phyloP scores from a whole-genome alignment of 129 eudicot genomes.

The Flaveria ramosissima region DNA sequence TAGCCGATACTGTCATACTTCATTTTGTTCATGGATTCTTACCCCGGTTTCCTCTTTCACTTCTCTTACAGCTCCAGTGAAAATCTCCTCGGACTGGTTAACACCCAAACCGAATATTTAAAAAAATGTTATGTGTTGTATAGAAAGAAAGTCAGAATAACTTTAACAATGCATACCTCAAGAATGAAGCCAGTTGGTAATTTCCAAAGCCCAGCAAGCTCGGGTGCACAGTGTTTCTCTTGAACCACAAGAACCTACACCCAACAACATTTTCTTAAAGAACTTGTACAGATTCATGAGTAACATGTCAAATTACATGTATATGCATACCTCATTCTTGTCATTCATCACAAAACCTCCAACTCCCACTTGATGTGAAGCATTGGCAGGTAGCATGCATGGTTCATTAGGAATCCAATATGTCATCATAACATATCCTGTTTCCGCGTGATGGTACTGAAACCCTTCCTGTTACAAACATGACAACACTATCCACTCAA shows the following conservation, averaged over 20 bases:
- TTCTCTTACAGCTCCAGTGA: conserved; percentile 80
- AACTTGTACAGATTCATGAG: background rate
- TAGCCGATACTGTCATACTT: background rate
- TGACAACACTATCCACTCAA: background rate
- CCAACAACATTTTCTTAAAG: background rate
- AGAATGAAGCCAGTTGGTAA: conserved; percentile 86
- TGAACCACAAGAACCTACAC: conserved; percentile 84
- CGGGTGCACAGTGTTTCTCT: conserved; percentile 71
- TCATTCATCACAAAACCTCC: conserved; percentile 86
- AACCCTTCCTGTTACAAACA: conserved; percentile 68
- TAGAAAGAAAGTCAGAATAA: background rate
- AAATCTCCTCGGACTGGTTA: conserved; percentile 81
- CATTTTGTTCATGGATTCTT: conserved; percentile 25
- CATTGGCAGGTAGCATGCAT: conserved; percentile 79
- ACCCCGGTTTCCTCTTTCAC: conserved; percentile 96
- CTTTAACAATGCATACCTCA: conserved; percentile 47
- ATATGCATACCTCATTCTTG: conserved; percentile 55
- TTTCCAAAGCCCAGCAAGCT: conserved; percentile 76
- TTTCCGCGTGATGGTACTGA: conserved; percentile 88
- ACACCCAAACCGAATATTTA: background rate
- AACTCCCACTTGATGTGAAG: conserved; percentile 90
- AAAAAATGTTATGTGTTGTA: background rate
- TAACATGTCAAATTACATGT: background rate
- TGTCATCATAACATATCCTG: conserved; percentile 78
- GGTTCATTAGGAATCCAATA: conserved; percentile 91